phyloP scores from a whole-genome alignment of 306 rosid genomes.

The Quercus glauca region DNA sequence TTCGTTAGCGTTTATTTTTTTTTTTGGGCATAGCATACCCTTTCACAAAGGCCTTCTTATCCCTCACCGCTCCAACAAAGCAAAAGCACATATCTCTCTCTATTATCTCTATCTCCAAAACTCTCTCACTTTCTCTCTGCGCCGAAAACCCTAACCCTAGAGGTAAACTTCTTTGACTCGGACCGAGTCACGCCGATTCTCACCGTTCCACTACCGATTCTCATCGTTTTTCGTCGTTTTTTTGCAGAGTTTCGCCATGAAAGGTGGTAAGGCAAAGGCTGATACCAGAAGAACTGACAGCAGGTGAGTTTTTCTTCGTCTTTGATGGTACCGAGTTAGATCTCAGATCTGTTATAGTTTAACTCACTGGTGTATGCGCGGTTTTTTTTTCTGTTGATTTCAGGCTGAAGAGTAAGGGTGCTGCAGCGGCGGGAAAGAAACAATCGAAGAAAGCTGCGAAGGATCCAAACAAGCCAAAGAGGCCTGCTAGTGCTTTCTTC shows the following conservation, averaged over 20 bases:
- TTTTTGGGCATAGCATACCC: slow-evolving; percentile 19
- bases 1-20: not conserved
- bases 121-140: not conserved
- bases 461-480: slow-evolving; percentile 94
- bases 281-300: slow-evolving; percentile 43
- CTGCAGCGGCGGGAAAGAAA: slow-evolving; percentile 56
- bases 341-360: slow-evolving; percentile 12
- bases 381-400: not conserved
- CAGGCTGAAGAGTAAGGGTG: slow-evolving; percentile 76
- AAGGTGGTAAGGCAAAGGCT: slow-evolving; percentile 60
- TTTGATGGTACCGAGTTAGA: not conserved
- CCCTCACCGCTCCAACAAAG: slow-evolving; percentile 31
- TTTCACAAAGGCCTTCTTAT: slow-evolving; percentile 43
- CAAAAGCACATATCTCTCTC: slow-evolving; percentile 11
- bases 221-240: slow-evolving; percentile 1
- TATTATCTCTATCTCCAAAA: not conserved
- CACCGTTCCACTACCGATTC: not conserved
- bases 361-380: not conserved
- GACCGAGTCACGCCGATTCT: slow-evolving; percentile 2
- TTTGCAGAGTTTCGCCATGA: slow-evolving; percentile 42
- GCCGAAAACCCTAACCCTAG: slow-evolving; percentile 10
- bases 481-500: slow-evolving; percentile 95
- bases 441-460: slow-evolving; percentile 60
- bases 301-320: slow-evolving; percentile 35
- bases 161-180: slow-evolving; percentile 26